A percentile compares a stretch with the other conserved stretches of the same genome.
phyloP scores from a whole-genome alignment of 352 stramenopile species.

The Globisporangium canariense region DNA sequence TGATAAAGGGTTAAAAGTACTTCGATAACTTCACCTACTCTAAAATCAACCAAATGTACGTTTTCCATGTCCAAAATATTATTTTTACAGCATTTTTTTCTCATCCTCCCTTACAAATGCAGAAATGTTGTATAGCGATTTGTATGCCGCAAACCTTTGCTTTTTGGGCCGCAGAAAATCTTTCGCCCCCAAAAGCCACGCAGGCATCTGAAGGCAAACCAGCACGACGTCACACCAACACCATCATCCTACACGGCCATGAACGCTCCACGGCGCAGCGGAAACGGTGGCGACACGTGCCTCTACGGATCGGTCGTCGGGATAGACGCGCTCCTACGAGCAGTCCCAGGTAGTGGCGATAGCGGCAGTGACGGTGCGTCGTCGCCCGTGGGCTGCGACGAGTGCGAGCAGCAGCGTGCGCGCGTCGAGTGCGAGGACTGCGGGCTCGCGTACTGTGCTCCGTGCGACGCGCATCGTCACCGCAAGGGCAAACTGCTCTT shows the following conservation, averaged over 20 bases:
- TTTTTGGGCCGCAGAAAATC: no score
- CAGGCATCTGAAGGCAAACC: no score
- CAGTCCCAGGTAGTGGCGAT: neutral
- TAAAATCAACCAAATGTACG: no score
- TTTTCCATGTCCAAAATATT: no score
- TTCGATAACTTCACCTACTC: no score
- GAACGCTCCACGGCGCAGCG: neutral
- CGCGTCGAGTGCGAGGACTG: constrained; percentile 66
- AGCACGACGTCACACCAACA: no score
- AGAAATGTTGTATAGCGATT: no score
- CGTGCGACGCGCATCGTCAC: constrained; percentile 65
- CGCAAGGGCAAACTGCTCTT: constrained; percentile 82
- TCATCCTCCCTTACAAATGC: no score
- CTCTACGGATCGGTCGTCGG: constrained; percentile 44
- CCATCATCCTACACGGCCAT: neutral
- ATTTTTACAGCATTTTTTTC: no score
- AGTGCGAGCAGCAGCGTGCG: constrained; percentile 56
- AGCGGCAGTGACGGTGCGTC: neutral
- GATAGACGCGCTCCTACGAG: constrained; percentile 22
- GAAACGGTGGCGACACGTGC: constrained; percentile 23
- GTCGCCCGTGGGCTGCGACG: constrained; percentile 43
- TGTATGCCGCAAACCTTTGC: no score
- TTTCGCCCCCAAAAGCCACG: no score
- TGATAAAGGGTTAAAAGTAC: no score
- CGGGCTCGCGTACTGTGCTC: constrained; percentile 64